Conservation (phyloP, 176 grass and related monocot species). For the Rhipidocladum racemiflorum region DNA sequence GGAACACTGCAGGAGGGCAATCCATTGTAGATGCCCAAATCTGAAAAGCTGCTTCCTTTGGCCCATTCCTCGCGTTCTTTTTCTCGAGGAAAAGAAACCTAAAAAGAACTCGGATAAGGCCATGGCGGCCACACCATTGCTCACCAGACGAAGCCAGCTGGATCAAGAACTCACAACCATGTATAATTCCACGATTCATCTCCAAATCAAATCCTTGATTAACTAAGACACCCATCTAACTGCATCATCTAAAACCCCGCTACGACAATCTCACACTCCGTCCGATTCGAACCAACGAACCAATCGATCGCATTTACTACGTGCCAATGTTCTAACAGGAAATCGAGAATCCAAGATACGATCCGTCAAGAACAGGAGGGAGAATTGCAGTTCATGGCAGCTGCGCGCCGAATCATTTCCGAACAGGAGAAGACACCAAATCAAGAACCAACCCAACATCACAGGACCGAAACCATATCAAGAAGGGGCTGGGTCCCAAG, state of each 20-base stretch:
- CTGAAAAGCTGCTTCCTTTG: conserved; percentile 40
- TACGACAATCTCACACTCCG: not conserved
- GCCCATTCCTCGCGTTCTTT: conserved; percentile 33
- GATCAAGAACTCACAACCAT: conserved; percentile 3
- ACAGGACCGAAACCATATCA: conserved; percentile 12
- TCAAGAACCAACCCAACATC: conserved; percentile 27
- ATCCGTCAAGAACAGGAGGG: conserved; percentile 10
- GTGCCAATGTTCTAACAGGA: not conserved
- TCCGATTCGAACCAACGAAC: not conserved
- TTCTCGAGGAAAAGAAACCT: conserved; percentile 20
- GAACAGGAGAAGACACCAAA: not conserved
- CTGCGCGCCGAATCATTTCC: too few relatives aligned
- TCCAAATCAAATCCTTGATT: conserved; percentile 13
- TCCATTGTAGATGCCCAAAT: conserved; percentile 38
- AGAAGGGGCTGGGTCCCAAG: conserved; percentile 36
- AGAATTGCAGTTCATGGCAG: conserved; percentile 13
- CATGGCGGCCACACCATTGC: conserved; percentile 26
- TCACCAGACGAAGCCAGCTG: not conserved
- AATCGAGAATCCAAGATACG: not conserved
- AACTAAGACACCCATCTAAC: not conserved
- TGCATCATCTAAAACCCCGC: conserved; percentile 26
- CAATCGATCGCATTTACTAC: conserved; percentile 8
- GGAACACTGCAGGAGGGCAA: conserved; percentile 33
- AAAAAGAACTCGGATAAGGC: conserved; percentile 33
- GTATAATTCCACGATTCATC: conserved; percentile 33